A percentile compares a stretch with the other conserved stretches of the same genome.
Evolutionary conservation across 441 rosid species (phyloP).

Genomic region (Erodium moschatum): DNA sequence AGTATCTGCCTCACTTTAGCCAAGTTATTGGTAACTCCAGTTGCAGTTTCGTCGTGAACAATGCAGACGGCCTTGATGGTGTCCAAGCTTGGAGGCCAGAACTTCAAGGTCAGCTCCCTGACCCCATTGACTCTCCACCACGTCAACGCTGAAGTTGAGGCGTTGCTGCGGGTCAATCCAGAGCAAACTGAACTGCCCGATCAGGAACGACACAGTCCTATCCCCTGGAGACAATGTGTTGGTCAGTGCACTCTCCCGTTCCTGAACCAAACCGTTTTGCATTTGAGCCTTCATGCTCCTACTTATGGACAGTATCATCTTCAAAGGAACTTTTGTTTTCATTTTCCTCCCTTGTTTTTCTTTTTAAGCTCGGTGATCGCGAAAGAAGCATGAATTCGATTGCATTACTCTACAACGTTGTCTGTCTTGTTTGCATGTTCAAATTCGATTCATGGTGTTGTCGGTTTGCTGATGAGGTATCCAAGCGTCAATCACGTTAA

Average conservation of each 20-base stretch:
- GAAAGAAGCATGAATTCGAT: too few relatives aligned
- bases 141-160: constrained; percentile 82
- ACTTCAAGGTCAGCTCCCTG: constrained; percentile 85
- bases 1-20: constrained; percentile 71
- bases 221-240: constrained; percentile 96
- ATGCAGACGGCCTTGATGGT: constrained; percentile 84
- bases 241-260: constrained; percentile 99
- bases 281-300: too few relatives aligned
- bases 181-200: constrained; percentile 90
- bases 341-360: too few relatives aligned
- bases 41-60: constrained; percentile 90
- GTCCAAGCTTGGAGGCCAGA: constrained; percentile 71
- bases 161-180: constrained; percentile 97
- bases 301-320: too few relatives aligned
- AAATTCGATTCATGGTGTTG: too few relatives aligned
- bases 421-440: too few relatives aligned
- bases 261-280: constrained; percentile 61
- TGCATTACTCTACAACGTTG: too few relatives aligned
- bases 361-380: too few relatives aligned
- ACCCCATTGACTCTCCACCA: constrained; percentile 92
- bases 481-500: too few relatives aligned
- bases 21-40: constrained; percentile 88
- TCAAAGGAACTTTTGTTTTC: too few relatives aligned
- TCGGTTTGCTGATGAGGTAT: too few relatives aligned
- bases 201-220: constrained; percentile 61